Evolutionary conservation across 148 eudicot genomes (phyloP).

Genomic region (Silene uniflora): DNA sequence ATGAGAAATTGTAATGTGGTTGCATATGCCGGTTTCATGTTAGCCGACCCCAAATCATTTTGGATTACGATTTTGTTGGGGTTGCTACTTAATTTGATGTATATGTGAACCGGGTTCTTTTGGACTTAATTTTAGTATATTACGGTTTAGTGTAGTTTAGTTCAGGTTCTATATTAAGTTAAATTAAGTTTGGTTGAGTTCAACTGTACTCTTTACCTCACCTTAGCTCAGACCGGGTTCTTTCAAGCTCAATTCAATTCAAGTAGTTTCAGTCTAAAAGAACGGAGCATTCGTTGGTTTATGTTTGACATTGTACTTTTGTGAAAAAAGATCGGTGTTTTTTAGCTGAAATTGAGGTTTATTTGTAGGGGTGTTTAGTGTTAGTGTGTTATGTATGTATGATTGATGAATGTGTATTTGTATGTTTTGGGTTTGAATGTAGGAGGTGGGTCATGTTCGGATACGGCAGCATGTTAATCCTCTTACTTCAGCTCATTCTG

Average conservation of each 20-base stretch:
- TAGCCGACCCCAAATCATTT: background rate
- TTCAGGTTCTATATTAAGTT: no score
- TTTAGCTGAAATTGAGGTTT: background rate
- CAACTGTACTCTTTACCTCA: no score
- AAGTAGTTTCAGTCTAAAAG: no score
- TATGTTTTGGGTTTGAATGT: slow-evolving; percentile 23
- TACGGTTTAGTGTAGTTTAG: no score
- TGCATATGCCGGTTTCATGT: background rate
- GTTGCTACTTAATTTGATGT: no score
- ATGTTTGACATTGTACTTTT: background rate
- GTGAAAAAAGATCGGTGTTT: slow-evolving; percentile 9
- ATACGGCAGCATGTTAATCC: slow-evolving; percentile 96
- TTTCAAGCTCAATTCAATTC: no score
- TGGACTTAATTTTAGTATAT: no score
- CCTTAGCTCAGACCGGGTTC: no score
- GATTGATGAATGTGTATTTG: background rate
- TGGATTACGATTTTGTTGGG: no score
- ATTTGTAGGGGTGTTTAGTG: background rate
- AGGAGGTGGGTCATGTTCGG: slow-evolving; percentile 80
- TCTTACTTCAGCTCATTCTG: slow-evolving; percentile 51
- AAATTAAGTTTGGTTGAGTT: no score
- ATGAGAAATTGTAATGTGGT: background rate
- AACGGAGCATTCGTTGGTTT: background rate
- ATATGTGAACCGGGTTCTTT: no score
- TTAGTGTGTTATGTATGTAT: slow-evolving; percentile 3